Evolutionary conservation across 345 rosid species (phyloP).

Genomic region (Syzygium grande): DNA sequence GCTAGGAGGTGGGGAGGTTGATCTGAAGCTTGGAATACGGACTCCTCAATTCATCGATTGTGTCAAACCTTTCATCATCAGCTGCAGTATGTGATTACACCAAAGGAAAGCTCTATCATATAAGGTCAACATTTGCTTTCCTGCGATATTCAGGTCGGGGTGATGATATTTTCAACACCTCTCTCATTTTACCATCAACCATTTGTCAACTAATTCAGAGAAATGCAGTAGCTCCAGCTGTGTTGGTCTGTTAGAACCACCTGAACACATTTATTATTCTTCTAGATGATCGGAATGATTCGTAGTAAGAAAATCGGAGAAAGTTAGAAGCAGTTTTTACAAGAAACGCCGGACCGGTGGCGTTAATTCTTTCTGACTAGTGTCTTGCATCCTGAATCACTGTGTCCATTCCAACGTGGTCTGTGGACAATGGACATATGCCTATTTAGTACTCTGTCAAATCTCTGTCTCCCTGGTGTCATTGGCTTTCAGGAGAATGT

Average conservation of each 20-base stretch:
- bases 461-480: neutral
- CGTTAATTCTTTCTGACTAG: neutral
- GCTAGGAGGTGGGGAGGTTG: constrained; percentile 90
- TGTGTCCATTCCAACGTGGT: neutral
- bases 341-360: neutral
- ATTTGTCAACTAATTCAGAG: neutral
- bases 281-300: neutral
- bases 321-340: neutral
- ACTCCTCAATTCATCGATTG: constrained; percentile 60
- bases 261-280: neutral
- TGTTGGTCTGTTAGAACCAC: neutral
- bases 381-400: neutral
- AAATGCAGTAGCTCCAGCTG: neutral
- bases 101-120: neutral
- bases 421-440: neutral
- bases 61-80: constrained; percentile 65
- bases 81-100: constrained; percentile 37
- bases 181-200: neutral
- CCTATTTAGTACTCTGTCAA: neutral
- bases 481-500: neutral
- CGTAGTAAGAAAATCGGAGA: neutral
- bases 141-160: neutral
- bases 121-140: neutral
- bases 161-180: neutral
- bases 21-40: constrained; percentile 82